Evolutionary conservation across 148 eudicot genomes (phyloP), one percentile per base, ranked within the genome.

Genomic region (Silene uniflora): DNA sequence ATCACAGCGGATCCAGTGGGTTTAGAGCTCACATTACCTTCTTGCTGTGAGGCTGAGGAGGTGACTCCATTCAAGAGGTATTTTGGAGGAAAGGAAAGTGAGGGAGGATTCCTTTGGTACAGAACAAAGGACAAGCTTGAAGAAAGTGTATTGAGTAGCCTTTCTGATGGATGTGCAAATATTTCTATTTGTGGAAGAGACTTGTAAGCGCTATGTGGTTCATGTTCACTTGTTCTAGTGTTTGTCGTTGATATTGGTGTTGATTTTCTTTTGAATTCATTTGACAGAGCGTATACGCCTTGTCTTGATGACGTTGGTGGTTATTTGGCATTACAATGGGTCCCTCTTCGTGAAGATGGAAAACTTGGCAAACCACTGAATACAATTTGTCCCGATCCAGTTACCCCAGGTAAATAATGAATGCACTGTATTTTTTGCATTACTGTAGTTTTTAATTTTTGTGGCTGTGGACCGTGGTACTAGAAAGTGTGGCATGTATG

Each of bases 81-180:
- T 85, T 95, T 95, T 80, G 99, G 99, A 76, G 99, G 99, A 75
- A 76, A 74, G 71, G 99, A 95, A 91, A 91, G 98, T 72, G 80
- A 54, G 68, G 98, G 97, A 32, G 86, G 87, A 63, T 95, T 86
- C 83, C 60, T 87, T 21, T 95, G 99, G 99, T 95, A 88, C 67
- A 81, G 94, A 86, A 77, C 87, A 65, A 87, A 86, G 81, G 75
- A 82, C 55, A 89, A 84, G 83, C 86, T 86, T 49, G 62, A 82
- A n/a, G 92, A 65, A 29, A 69, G 83, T 78, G 79, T 87, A 72
- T 82, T 95, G 77, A 62, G 78, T 69, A 83, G 84, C 62, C 77
- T 91, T 62, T 78, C 89, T 78, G 80, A 81, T 71, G 32, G 78
- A 73, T 67, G 25, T 71, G 87, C 86, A 59, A 82, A 85, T 78